Base-by-base conservation (phyloP, 345 rosid genomes). In the Tarenaya hassleriana region DNA sequence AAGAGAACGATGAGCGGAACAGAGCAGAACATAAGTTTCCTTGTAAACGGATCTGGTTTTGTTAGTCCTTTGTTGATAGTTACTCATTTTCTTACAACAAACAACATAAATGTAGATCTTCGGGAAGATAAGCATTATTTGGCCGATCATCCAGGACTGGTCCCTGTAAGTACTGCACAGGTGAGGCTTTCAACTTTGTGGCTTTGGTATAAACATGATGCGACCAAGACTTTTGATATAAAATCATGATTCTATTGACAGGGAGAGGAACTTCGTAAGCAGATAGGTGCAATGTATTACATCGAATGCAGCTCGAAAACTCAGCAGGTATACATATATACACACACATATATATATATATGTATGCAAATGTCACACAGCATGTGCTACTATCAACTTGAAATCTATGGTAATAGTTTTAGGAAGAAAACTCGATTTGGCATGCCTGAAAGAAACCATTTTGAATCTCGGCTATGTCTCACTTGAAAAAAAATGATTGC, bases 251-350 rank as follows among this genome's bases (percentile, higher is more conserved):
- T 2, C 14, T 15, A 16, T 60, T 41, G 63, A 31, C 70, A 92
- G 98, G 98, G 98, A 38, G 98, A 92, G 82, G 98, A 92, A 60
- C 81, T 92, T 32, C 84, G 92, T 50, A 91, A 82, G 73, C 84
- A 78, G 63, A 84, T 92, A 53, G 98, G 95, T 20, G 98, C 98
- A 1, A 69, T 84, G 43, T 92, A 77, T 69, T 92, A 87, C 71
- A 73, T 84, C 20, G 98, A 92, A 61, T 92, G 98, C 77, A 92
- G 98, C 82, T 92, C 96, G 27, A 92, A 88, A 78, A 88, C 98
- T 69, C 98, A 85, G 73, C 98, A 85, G 96, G 98, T 88, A 66
- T 52, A 49, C 19, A n/a, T n/a, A n/a, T n/a, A n/a, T n/a, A n/a
- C n/a, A n/a, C n/a, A n/a, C n/a, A n/a, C n/a, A n/a, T n/a, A n/a